phyloP scores from a whole-genome alignment of 441 rosid genomes.

The Populus tomentosa region DNA sequence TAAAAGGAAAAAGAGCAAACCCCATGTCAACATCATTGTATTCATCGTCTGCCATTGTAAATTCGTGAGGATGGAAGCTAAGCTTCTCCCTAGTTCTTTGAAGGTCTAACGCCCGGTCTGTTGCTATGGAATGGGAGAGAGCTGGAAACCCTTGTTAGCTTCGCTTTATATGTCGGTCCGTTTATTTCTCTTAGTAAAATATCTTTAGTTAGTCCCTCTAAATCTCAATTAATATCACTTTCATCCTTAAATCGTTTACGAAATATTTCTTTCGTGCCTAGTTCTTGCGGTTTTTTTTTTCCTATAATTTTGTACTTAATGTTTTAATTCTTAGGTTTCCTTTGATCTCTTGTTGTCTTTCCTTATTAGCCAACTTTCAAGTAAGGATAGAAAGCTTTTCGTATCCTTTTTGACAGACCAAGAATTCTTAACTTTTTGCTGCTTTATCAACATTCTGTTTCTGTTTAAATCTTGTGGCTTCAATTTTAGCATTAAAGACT shows the following conservation, averaged over 20 bases:
- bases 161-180: background rate
- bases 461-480: too few relatives aligned
- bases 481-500: too few relatives aligned
- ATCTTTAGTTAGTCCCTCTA: background rate
- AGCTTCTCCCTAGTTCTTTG: background rate
- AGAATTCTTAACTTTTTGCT: background rate
- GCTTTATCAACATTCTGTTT: too few relatives aligned
- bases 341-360: background rate
- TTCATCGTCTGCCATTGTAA: constrained; percentile 75
- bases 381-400: background rate
- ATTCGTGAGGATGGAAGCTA: background rate
- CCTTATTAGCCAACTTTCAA: background rate
- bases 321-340: background rate
- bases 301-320: background rate
- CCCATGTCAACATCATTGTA: constrained; percentile 64
- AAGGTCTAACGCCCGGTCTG: background rate
- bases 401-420: background rate
- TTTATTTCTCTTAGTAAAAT: background rate
- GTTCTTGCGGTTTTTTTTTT: too few relatives aligned
- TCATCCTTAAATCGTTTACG: background rate
- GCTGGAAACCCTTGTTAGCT: background rate
- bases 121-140: background rate
- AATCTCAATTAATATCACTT: background rate
- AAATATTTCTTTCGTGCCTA: background rate
- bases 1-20: constrained; percentile 18